These are phyloP conservation scores for Paracorniculantispora psalliotae DNA, from an alignment of 2,329 filamentous ascomycete species.

Conservation along the genomic window DNA sequence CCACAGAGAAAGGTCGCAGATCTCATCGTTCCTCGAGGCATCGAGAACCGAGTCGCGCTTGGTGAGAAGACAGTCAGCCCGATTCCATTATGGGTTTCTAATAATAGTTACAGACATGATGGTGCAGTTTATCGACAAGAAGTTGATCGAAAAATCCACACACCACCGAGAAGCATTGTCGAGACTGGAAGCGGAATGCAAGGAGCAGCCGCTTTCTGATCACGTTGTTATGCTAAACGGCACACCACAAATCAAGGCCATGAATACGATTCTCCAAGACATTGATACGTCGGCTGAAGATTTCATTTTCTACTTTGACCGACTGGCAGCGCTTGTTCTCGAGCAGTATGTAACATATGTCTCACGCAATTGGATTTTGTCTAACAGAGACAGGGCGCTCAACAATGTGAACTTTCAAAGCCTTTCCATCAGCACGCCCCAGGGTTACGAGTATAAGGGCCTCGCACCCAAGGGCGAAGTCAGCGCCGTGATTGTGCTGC, in stretches of 20 bases:
- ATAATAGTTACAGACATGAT: constrained; percentile 66
- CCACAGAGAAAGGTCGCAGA: constrained; percentile 90
- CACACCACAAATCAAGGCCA: constrained; percentile 76
- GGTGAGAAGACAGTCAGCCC: constrained; percentile 33
- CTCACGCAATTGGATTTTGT: neutral
- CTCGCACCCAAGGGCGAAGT: constrained; percentile 66
- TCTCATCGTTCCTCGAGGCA: constrained; percentile 89
- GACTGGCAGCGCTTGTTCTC: constrained; percentile 76
- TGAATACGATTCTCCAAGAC: constrained; percentile 87
- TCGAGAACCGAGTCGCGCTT: constrained; percentile 92
- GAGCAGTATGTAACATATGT: constrained; percentile 54
- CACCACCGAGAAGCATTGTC: constrained; percentile 75
- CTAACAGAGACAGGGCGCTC: constrained; percentile 53
- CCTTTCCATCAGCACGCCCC: constrained; percentile 63
- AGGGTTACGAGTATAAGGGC: constrained; percentile 64
- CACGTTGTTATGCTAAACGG: constrained; percentile 71
- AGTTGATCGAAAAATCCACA: constrained; percentile 77
- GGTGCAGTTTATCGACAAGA: constrained; percentile 85
- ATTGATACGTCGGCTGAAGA: constrained; percentile 76
- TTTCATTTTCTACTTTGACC: constrained; percentile 96
- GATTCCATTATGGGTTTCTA: neutral
- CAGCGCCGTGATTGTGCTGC: constrained; percentile 81
- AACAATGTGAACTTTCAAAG: constrained; percentile 70
- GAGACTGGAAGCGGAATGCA: constrained; percentile 66
- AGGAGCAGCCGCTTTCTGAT: constrained; percentile 66